Evolutionary conservation across 768 basidiomycete species (phyloP), one percentile per base, ranked within the genome.

Genomic region (Hydnomerulius pinastri): DNA sequence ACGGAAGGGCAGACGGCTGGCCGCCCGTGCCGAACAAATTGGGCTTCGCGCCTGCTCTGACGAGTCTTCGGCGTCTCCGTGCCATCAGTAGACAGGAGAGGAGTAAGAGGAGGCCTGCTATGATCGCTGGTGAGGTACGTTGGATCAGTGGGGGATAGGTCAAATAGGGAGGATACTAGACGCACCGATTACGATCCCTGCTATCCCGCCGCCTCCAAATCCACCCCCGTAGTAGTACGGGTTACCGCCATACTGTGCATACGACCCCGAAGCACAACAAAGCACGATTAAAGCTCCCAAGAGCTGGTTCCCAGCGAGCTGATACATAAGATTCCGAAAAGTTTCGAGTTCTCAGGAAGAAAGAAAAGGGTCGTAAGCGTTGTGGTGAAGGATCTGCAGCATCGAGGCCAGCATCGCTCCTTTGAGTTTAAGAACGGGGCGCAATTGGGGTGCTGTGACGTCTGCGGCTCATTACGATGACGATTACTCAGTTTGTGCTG

Each of bases 141-240:
- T 46, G 20, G 15, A 13, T 38, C 23, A n/a, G 20, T 23, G 5
- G n/a, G 18, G 4, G 17, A 15, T 7, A n/a, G 8, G 25, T n/a
- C 27, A 21, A 3, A 2, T 10, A 18, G 17, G 1, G n/a, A 27
- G 17, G 23, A n/a, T 7, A 35, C 12, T 15, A 4, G 27, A 51
- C 64, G 17, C 6, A 69, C 66, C 68, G 37, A 67, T 7, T 12
- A 57, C 56, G 4, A 68, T 38, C 11, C 58, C 66, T 15, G 27
- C 58, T 47, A 67, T 63, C 18, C 67, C 61, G 4, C 50, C 63
- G 63, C 7, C 65, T 42, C 35, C 67, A 28, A n/a, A n/a, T 60
- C 65, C 61, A 33, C 28, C 13, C 23, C 43, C 35, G 23, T 56
- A 47, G 28, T 41, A 18, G 43, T 51, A 56, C 49, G 51, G 24